These are phyloP conservation scores for Teunomyces funiuensis DNA, from an alignment of 805 yeast species.

Conservation along the genomic window DNA sequence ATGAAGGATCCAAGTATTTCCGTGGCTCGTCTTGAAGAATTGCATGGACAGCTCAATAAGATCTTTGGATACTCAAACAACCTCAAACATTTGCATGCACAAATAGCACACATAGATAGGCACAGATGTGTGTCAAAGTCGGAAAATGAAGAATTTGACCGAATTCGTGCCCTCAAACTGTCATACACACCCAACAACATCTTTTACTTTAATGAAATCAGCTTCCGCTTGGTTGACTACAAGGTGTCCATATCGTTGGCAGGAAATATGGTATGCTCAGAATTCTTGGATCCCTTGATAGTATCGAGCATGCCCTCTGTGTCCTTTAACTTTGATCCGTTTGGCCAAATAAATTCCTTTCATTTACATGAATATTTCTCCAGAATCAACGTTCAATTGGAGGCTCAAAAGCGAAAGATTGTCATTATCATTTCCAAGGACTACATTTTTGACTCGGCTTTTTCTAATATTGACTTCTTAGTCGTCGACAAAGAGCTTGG, in stretches of 20 bases:
- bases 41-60: not conserved
- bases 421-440: conserved; percentile 18
- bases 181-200: conserved; percentile 15
- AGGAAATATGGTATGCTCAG: conserved; percentile 21
- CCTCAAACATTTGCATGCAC: not conserved
- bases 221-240: conserved; percentile 14
- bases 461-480: conserved; percentile 16
- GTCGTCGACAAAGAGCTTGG: conserved; percentile 14
- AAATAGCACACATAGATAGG: not conserved
- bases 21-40: not conserved
- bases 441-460: conserved; percentile 11
- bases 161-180: conserved; percentile 5
- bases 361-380: conserved; percentile 18
- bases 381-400: conserved; percentile 16
- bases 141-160: not conserved
- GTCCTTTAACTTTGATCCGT: conserved; percentile 15
- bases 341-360: conserved; percentile 19
- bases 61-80: not conserved
- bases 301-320: conserved; percentile 11
- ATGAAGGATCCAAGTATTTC: not conserved
- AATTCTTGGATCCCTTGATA: conserved; percentile 23
- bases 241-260: conserved; percentile 20
- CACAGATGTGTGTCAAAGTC: conserved; percentile 1
- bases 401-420: conserved; percentile 11
- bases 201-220: conserved; percentile 23